Evolutionary conservation across 164 flowering plant species (phyloP), one percentile per base, ranked within the genome.

Genomic region (Santalum album): DNA sequence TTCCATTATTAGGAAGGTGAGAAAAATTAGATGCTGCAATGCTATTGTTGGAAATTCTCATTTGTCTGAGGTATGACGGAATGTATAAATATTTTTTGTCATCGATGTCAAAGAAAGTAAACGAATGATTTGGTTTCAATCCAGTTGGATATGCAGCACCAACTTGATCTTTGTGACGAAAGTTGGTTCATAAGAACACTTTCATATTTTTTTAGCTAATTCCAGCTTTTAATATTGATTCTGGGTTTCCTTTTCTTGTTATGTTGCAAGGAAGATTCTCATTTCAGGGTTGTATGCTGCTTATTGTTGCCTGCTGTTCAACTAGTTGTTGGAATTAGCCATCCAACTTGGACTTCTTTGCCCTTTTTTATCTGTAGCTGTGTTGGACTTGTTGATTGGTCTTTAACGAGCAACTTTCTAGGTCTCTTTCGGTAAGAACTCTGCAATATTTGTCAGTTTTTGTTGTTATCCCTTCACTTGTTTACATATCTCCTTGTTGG

Each of bases 281-380:
- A 60, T 52, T 58, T 60, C 51, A 64, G 72, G 51, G 62, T 47
- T 20, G 23, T 52, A 18, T 64, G 59, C 69, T 69, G 67, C 61
- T 39, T 56, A 54, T 49, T 64, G 17, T 60, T 69, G 59, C 72
- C 69, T 10, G 61, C 56, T 51, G 39, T 69, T 24, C 72, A 69
- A 61, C 52, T 69, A 38, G 44, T 60, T 64, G 61, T 56, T 0
- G 72, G 72, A 39, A 69, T 69, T n/a, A 64, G 72, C 32, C 55
- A 60, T 45, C 69, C 69, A 2, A 56, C 69, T 16, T 69, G 72
- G 72, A 43, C 26, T 46, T 69, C 72, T 46, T 39, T 69, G 11
- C 72, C 72, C 26, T 69, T 55, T 64, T 69, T 69, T 26, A 51
- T 69, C 27, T 56, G 72, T 48, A 69, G 72, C 59, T 47, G 62